phyloP scores from a whole-genome alignment of 441 rosid species.

The Gossypium davidsonii region DNA sequence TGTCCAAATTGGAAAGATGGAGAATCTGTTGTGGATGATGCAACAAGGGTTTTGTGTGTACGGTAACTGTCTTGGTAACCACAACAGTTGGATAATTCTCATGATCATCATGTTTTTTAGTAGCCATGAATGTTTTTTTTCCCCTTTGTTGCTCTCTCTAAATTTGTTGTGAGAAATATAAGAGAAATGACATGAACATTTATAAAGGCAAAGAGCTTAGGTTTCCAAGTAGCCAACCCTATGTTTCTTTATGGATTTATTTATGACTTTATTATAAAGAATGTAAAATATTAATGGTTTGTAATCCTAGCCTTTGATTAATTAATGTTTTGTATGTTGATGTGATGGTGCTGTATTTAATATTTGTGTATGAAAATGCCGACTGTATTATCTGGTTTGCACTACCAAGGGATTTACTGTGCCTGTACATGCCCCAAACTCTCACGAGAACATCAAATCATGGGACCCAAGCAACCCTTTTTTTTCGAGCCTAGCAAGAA shows the following conservation, averaged over 20 bases:
- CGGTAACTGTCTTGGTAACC: constrained; percentile 30
- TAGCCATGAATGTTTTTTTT: constrained; percentile 20
- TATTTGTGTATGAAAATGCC: neutral
- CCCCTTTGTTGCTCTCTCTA: neutral
- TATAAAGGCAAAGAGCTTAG: constrained; percentile 15
- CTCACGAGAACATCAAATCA: neutral
- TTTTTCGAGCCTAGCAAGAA: neutral
- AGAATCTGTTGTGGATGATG: constrained; percentile 34
- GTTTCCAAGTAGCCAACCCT: constrained; percentile 33
- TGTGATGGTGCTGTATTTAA: constrained; percentile 4
- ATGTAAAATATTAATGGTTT: neutral
- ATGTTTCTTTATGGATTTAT: constrained; percentile 22
- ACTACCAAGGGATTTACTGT: constrained; percentile 8
- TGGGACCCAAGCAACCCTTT: neutral
- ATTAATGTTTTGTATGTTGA: constrained; percentile 19
- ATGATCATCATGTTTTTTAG: neutral
- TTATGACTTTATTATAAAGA: neutral
- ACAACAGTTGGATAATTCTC: constrained; percentile 25
- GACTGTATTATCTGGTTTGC: constrained; percentile 25
- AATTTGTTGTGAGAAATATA: constrained; percentile 1
- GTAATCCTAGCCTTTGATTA: constrained; percentile 2
- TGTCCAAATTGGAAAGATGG: constrained; percentile 54
- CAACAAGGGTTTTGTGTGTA: constrained; percentile 28
- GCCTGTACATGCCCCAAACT: constrained; percentile 11
- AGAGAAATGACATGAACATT: constrained; percentile 1